phyloP scores from a whole-genome alignment of 441 rosid species.

The Adansonia rubrostipa region DNA sequence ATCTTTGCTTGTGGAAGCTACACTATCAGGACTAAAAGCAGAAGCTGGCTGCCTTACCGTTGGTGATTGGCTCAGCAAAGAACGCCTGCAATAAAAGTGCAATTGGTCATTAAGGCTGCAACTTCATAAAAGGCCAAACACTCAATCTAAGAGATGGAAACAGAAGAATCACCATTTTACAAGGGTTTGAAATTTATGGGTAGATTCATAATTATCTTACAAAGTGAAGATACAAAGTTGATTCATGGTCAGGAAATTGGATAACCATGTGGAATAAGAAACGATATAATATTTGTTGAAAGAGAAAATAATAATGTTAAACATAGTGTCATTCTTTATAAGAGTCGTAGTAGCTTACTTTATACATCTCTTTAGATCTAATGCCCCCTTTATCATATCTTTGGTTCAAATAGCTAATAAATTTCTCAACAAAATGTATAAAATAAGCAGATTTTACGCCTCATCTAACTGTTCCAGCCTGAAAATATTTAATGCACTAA shows the following conservation, averaged over 20 bases:
- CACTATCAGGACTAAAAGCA: slow-evolving; percentile 46
- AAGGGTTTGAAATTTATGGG: neutral
- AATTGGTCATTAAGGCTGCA: slow-evolving; percentile 21
- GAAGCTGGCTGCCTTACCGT: slow-evolving; percentile 44
- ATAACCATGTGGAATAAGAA: neutral
- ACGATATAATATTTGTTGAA: neutral
- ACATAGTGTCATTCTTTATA: neutral
- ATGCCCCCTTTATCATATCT: neutral
- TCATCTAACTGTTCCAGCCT: neutral
- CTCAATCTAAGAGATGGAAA: neutral
- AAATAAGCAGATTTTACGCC: slow-evolving; percentile 2
- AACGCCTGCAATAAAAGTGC: slow-evolving; percentile 62
- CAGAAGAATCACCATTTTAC: neutral
- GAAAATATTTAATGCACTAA: neutral
- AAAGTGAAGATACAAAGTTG: neutral
- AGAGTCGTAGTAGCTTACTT: neutral
- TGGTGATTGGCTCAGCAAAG: slow-evolving; percentile 95
- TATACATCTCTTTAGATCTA: slow-evolving; percentile 2
- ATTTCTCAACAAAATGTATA: neutral
- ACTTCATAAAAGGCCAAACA: slow-evolving; percentile 11
- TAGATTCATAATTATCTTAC: slow-evolving; percentile 12
- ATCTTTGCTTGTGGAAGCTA: slow-evolving; percentile 39
- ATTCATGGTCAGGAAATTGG: neutral
- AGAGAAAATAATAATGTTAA: neutral
- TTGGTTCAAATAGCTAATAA: neutral